Evolutionary conservation across 371 early-diverging fungal species (phyloP), one percentile per base, ranked within the genome.

Genomic region (Polyrhizophydium stewartii): DNA sequence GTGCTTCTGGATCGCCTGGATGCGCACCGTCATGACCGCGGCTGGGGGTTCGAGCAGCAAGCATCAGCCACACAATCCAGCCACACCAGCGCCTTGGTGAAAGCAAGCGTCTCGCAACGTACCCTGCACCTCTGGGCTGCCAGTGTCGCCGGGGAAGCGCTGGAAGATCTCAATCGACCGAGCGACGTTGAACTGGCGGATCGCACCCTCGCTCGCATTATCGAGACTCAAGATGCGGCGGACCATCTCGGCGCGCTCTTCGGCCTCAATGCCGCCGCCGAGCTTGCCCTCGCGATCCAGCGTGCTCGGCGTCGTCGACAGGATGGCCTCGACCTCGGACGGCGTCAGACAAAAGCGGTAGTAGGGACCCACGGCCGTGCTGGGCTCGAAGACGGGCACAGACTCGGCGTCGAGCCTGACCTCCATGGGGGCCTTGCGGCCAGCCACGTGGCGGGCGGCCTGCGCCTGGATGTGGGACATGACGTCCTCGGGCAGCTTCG

Each of bases 91-190:
- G n/a, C n/a, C n/a, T n/a, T n/a, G n/a, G n/a, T n/a, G n/a, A n/a
- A n/a, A n/a, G n/a, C n/a, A n/a, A n/a, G n/a, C n/a, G n/a, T n/a
- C n/a, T n/a, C n/a, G 51, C 9, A 45, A 53, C 66, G 57, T 80
- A 92, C 92, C 92, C 85, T 97, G 96, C 30, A 94, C 97, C 75
- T 93, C 94, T 19, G 94, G 84, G 63, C 91, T 92, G 25, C 96
- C 97, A 3, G 95, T 92, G 73, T 97, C 96, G 21, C 83, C 84
- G 43, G 85, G 85, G 41, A 74, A 75, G 61, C 87, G 73, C 41
- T 88, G 88, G 76, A 95, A 94, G 69, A 88, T 74, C 55, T 89
- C 87, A 28, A 93, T 75, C 6, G 90, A 86, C 56, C 85, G 74
- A 63, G 78, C 77, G 40, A 86, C 74, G 70, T 97, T 97, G 79